Conservation (phyloP, 805 yeast species). For the Wickerhamomyces silvicola region DNA sequence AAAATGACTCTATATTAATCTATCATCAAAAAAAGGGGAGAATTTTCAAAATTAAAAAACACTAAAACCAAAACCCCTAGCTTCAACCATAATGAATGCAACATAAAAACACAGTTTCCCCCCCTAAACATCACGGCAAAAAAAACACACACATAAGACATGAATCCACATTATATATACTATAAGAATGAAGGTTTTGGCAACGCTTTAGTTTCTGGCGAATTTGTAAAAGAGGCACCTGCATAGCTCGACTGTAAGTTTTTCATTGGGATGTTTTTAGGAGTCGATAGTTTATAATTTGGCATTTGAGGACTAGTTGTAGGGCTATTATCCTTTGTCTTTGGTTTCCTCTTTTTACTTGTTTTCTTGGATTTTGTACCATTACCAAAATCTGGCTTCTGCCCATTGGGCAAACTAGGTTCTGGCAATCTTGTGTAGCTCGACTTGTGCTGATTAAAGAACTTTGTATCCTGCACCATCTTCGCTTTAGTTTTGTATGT, state of each 20-base stretch:
- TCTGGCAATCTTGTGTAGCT: slow-evolving; percentile 4
- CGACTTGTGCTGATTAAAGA: slow-evolving; percentile 5
- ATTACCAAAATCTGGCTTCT: slow-evolving; percentile 14
- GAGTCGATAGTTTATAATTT: neutral
- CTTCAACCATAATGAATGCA: too few species aligned
- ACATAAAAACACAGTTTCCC: too few species aligned
- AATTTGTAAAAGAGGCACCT: slow-evolving; percentile 5
- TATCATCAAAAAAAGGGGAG: too few species aligned
- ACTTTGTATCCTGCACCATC: slow-evolving; percentile 3
- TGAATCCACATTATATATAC: neutral
- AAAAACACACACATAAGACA: neutral
- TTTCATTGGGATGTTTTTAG: neutral
- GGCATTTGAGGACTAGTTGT: neutral
- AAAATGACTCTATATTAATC: neutral
- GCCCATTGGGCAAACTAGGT: slow-evolving; percentile 13
- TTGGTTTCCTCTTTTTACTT: neutral
- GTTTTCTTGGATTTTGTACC: slow-evolving; percentile 1
- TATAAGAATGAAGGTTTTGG: slow-evolving; percentile 15
- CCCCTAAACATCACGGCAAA: neutral
- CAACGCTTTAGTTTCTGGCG: slow-evolving; percentile 10
- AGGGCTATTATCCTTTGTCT: neutral
- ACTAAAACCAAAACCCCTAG: neutral
- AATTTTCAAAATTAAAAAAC: too few species aligned
- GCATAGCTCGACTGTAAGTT: slow-evolving; percentile 5
- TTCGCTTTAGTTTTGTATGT: neutral